These are phyloP conservation scores for Epichloe bromicola DNA, from an alignment of 2,329 filamentous ascomycete genomes.

Conservation along the genomic window DNA sequence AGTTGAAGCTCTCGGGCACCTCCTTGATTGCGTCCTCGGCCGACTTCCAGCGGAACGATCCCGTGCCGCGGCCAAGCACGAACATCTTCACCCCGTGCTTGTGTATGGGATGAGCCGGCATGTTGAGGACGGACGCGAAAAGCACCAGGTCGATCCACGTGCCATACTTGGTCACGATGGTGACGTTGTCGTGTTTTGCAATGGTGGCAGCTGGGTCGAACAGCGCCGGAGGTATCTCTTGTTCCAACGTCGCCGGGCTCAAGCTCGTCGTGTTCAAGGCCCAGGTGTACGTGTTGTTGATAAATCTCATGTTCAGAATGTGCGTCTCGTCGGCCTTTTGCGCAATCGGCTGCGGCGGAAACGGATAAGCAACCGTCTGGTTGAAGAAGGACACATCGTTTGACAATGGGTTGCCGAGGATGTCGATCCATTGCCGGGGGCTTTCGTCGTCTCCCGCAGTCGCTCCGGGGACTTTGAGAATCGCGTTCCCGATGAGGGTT, in stretches of 20 bases:
- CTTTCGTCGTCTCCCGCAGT: neutral
- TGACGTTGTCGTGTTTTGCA: slow-evolving; percentile 27
- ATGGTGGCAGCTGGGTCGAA: slow-evolving; percentile 19
- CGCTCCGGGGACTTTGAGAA: slow-evolving; percentile 23
- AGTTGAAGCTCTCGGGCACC: slow-evolving; percentile 40
- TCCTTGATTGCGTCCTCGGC: slow-evolving; percentile 38
- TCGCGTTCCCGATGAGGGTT: slow-evolving; percentile 39
- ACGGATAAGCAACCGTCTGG: slow-evolving; percentile 29
- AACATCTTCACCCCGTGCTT: slow-evolving; percentile 51
- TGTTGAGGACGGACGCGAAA: slow-evolving; percentile 22
- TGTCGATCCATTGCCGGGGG: slow-evolving; percentile 33
- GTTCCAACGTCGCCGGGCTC: slow-evolving; percentile 20
- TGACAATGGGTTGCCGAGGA: slow-evolving; percentile 31
- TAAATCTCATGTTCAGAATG: slow-evolving; percentile 26
- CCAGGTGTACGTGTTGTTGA: slow-evolving; percentile 37
- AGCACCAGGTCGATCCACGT: slow-evolving; percentile 46
- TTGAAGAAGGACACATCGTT: slow-evolving; percentile 30
- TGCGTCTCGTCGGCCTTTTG: slow-evolving; percentile 31
- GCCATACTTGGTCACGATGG: slow-evolving; percentile 31
- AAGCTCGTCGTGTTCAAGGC: slow-evolving; percentile 34
- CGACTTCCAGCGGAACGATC: slow-evolving; percentile 36
- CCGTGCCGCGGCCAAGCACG: slow-evolving; percentile 37
- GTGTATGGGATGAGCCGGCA: slow-evolving; percentile 46
- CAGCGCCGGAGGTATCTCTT: slow-evolving; percentile 30
- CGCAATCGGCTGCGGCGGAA: slow-evolving; percentile 31